Percentiles rank a stretch among this genome's conserved stretches.
Conservation (phyloP, 805 yeast species). For the Ogataea pini region DNA sequence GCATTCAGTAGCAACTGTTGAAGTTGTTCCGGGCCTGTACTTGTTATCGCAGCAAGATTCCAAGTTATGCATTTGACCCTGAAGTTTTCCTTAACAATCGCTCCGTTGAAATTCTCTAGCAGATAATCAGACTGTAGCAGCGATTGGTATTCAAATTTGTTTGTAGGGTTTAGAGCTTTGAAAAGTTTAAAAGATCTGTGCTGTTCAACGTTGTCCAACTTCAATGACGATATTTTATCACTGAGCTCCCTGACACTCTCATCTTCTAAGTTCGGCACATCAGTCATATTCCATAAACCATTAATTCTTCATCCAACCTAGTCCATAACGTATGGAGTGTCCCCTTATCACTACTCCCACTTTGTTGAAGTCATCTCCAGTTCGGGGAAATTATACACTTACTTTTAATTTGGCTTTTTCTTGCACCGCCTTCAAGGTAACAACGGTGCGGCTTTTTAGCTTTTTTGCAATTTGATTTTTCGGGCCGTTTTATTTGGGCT, state of each 20-base stretch:
- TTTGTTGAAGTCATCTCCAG: too few relatives aligned
- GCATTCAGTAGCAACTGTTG: constrained; percentile 18
- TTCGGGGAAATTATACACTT: background rate
- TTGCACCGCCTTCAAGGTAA: background rate
- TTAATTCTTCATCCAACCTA: background rate
- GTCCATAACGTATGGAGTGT: too few relatives aligned
- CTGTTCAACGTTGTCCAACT: constrained; percentile 2
- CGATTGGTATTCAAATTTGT: constrained; percentile 25
- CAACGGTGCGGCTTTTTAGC: background rate
- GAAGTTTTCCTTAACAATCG: constrained; percentile 7
- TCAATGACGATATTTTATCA: background rate
- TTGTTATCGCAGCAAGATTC: constrained; percentile 37
- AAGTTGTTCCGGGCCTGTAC: constrained; percentile 15
- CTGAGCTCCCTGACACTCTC: background rate
- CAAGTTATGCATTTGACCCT: constrained; percentile 37
- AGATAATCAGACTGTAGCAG: constrained; percentile 24
- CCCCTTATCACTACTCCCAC: background rate
- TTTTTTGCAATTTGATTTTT: background rate
- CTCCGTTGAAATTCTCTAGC: constrained; percentile 10
- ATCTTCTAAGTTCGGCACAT: too few relatives aligned
- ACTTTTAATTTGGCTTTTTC: background rate
- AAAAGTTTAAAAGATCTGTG: constrained; percentile 21
- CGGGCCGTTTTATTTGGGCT: background rate
- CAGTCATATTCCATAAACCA: background rate
- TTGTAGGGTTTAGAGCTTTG: constrained; percentile 30